Evolutionary conservation across 257 asterid genomes (phyloP).

Genomic region (Avicennia marina): DNA sequence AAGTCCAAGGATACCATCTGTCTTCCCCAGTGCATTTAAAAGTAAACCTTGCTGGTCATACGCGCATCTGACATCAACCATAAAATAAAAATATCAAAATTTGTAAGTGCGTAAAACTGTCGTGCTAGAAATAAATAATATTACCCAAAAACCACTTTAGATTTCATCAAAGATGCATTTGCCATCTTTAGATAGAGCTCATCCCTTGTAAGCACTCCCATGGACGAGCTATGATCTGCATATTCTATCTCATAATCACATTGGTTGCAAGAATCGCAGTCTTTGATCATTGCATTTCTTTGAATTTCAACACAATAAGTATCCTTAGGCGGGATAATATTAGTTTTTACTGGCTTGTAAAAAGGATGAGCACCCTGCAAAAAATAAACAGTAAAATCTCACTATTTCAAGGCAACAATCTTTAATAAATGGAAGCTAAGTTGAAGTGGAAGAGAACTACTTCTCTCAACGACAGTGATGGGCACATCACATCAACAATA

Average conservation of each 20-base stretch:
- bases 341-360: constrained; percentile 52
- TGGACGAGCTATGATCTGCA: constrained; percentile 75
- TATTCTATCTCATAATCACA: constrained; percentile 79
- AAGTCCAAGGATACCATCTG: constrained; percentile 80
- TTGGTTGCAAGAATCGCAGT: constrained; percentile 49
- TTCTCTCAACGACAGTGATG: constrained; percentile 2
- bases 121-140: neutral
- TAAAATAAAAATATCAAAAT: constrained; percentile 11
- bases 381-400: constrained; percentile 10
- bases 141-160: constrained; percentile 63
- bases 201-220: constrained; percentile 73
- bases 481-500: neutral
- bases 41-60: constrained; percentile 80
- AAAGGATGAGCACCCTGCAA: constrained; percentile 76
- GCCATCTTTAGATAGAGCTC: constrained; percentile 46
- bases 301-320: constrained; percentile 55
- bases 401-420: constrained; percentile 8
- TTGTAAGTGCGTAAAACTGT: constrained; percentile 1
- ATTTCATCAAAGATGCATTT: constrained; percentile 50
- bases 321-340: constrained; percentile 42
- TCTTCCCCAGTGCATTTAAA: constrained; percentile 50
- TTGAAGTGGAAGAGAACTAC: neutral
- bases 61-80: constrained; percentile 52
- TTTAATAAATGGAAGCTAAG: neutral
- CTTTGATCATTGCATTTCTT: constrained; percentile 22